Percentiles rank a stretch among this genome's conserved stretches.
Evolutionary conservation across 805 yeast species (phyloP).

Genomic region (Ogataea allantospora): DNA sequence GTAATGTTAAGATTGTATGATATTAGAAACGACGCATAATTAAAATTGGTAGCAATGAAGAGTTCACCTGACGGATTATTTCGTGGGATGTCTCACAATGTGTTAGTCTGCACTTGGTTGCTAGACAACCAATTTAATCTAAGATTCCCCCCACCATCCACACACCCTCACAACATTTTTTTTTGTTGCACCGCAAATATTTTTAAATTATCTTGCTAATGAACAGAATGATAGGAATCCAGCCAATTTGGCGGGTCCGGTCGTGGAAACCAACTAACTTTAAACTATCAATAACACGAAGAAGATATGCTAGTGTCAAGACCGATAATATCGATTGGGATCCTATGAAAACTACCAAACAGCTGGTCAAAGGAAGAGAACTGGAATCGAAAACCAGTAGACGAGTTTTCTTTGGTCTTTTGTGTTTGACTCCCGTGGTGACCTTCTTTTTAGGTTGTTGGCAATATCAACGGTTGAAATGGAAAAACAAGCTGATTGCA

Average conservation of each 20-base stretch:
- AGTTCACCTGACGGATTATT: background rate
- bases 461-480: slow-evolving; percentile 81
- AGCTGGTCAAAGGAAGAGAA: slow-evolving; percentile 35
- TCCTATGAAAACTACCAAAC: slow-evolving; percentile 56
- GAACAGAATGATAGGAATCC: slow-evolving; percentile 6
- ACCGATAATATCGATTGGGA: slow-evolving; percentile 84
- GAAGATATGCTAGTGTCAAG: slow-evolving; percentile 40
- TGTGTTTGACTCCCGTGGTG: slow-evolving; percentile 80
- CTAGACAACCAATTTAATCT: too few species aligned
- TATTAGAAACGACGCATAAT: background rate
- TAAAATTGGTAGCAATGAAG: background rate
- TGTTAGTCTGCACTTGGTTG: too few species aligned
- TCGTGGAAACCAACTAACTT: background rate
- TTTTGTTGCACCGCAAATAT: slow-evolving; percentile 5
- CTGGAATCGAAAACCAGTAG: slow-evolving; percentile 23
- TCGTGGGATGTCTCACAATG: too few species aligned
- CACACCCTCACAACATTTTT: background rate
- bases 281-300: background rate
- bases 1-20: slow-evolving; percentile 6
- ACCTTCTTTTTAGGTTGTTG: slow-evolving; percentile 88
- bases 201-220: background rate
- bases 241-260: slow-evolving; percentile 2
- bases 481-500: slow-evolving; percentile 86
- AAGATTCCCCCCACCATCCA: too few species aligned
- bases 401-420: slow-evolving; percentile 33